These are phyloP conservation scores for Ambispora gerdemannii DNA, from an alignment of 192 early-diverging fungal species.

Conservation along the genomic window DNA sequence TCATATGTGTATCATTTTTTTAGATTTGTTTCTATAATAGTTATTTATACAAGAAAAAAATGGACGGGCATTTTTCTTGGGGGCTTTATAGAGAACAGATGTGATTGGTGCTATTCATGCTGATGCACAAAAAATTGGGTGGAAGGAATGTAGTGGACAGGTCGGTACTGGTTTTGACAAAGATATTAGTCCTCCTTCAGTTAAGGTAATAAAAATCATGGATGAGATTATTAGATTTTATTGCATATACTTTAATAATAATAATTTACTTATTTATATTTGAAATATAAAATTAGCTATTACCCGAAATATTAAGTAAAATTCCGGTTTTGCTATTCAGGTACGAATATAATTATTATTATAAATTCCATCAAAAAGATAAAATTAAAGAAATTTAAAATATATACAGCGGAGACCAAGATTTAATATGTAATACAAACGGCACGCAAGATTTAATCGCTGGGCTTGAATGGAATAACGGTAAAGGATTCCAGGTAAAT, in stretches of 20 bases:
- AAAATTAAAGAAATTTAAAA: not conserved
- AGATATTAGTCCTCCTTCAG: conserved; percentile 56
- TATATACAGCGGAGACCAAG: conserved; percentile 65
- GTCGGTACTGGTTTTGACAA: conserved; percentile 45
- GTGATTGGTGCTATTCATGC: conserved; percentile 60
- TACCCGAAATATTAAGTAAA: conserved; percentile 59
- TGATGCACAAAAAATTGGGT: conserved; percentile 35
- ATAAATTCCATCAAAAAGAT: conserved; percentile 1
- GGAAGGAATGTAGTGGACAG: conserved; percentile 61
- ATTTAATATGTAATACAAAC: conserved; percentile 77
- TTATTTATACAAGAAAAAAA: not conserved
- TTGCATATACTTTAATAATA: no score
- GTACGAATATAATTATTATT: conserved; percentile 34
- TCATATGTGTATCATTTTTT: not conserved
- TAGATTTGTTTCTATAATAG: not conserved
- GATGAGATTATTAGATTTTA: no score
- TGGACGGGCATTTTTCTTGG: no score
- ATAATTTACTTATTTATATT: not conserved
- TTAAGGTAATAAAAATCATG: conserved; percentile 55
- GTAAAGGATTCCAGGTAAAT: conserved; percentile 57
- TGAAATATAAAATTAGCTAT: conserved; percentile 45
- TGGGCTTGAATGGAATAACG: conserved; percentile 63
- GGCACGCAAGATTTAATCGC: conserved; percentile 68
- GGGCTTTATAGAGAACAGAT: conserved; percentile 40
- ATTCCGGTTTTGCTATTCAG: conserved; percentile 60